Conservation (phyloP, 1,284 basidiomycete genomes). For the Cryptococcus sp. region DNA sequence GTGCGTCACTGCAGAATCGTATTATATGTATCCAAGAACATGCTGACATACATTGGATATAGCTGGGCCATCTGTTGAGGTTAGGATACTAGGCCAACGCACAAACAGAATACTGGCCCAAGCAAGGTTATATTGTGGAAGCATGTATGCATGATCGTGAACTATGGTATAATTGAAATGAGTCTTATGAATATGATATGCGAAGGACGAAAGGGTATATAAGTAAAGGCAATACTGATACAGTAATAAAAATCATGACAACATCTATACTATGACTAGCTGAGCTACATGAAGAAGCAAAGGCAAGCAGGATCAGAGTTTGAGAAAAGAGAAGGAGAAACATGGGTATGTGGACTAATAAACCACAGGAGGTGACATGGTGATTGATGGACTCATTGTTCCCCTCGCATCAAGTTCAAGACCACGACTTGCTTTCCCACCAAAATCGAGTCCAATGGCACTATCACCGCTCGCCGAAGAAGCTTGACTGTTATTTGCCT, state of each 20-base stretch:
- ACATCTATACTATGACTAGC: neutral
- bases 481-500: neutral
- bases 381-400: neutral
- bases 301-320: neutral
- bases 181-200: too few species aligned
- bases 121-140: too few species aligned
- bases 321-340: neutral
- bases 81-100: too few species aligned
- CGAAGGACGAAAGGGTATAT: too few species aligned
- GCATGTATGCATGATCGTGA: too few species aligned
- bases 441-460: neutral
- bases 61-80: too few species aligned
- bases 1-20: too few species aligned
- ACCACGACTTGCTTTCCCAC: neutral
- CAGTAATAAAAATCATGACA: neutral
- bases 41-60: too few species aligned
- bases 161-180: too few species aligned
- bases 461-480: neutral
- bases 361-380: neutral
- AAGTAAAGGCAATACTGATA: too few species aligned
- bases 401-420: neutral
- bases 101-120: too few species aligned
- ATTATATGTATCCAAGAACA: too few species aligned
- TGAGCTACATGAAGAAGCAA: neutral
- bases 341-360: neutral